A percentile compares a stretch with the other conserved stretches of the same genome.
These are phyloP conservation scores for Penstemon davidsonii DNA, from an alignment of 257 asterid species.

Conservation along the genomic window DNA sequence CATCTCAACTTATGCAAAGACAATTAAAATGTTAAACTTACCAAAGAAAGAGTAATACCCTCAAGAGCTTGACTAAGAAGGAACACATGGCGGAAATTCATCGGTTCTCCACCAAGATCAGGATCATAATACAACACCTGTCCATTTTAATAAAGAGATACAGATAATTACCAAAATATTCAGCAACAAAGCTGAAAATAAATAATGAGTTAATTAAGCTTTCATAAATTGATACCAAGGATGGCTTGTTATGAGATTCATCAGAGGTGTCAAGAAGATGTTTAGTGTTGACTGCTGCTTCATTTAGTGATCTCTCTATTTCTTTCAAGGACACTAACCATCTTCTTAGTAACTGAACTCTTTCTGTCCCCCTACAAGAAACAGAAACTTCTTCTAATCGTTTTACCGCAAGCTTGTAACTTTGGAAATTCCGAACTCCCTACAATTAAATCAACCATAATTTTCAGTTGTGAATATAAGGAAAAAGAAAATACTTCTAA, in stretches of 20 bases:
- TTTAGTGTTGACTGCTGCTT: conserved; percentile 34
- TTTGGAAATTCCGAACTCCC: conserved; percentile 77
- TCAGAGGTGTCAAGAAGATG: conserved; percentile 29
- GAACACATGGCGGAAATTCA: conserved; percentile 81
- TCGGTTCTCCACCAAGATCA: conserved; percentile 74
- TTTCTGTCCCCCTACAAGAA: conserved; percentile 79
- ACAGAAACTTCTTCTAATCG: conserved; percentile 90
- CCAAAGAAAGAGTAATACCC: conserved; percentile 82
- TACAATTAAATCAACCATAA: conserved; percentile 17
- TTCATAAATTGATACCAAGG: conserved; percentile 50
- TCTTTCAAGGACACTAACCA: conserved; percentile 93
- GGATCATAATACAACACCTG: conserved; percentile 80
- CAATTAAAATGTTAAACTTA: conserved; percentile 39
- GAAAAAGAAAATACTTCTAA: too few species aligned
- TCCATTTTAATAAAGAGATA: conserved; percentile 24
- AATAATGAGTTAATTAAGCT: conserved; percentile 6
- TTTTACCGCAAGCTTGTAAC: conserved; percentile 70
- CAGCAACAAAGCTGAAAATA: not conserved
- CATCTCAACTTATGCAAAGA: not conserved
- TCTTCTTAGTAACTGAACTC: conserved; percentile 92
- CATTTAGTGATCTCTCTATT: conserved; percentile 55
- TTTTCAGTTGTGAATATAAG: too few species aligned
- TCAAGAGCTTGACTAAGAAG: conserved; percentile 91
- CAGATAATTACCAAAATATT: conserved; percentile 14
- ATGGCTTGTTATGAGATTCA: conserved; percentile 52